Evolutionary conservation across 306 rosid genomes (phyloP).

Genomic region (Pterocarpus macrocarpus): DNA sequence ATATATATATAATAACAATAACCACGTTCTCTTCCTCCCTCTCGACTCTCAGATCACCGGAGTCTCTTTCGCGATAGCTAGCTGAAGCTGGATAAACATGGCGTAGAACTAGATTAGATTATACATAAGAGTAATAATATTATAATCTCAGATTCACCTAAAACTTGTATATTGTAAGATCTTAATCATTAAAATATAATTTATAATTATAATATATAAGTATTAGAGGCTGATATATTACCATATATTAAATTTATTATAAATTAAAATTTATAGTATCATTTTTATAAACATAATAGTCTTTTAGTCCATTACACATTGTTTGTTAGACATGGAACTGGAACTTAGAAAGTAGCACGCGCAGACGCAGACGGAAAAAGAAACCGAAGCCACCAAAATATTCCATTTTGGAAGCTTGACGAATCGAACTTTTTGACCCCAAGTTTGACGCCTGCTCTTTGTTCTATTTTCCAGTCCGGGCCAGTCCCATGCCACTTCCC

Average conservation of each 20-base stretch:
- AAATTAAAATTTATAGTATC: too few relatives aligned
- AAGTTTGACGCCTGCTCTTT: constrained; percentile 9
- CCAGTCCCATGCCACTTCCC: constrained; percentile 20
- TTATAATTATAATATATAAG: too few relatives aligned
- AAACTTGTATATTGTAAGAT: too few relatives aligned
- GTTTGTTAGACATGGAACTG: not conserved
- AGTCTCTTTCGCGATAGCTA: not conserved
- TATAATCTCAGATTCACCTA: too few relatives aligned
- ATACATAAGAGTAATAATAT: too few relatives aligned
- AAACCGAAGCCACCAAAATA: constrained; percentile 3
- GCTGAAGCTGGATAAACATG: not conserved
- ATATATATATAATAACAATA: not conserved
- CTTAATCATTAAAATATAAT: too few relatives aligned
- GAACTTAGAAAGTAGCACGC: not conserved
- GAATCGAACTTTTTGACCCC: not conserved
- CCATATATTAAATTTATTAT: too few relatives aligned
- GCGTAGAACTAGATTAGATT: too few relatives aligned
- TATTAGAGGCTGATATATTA: too few relatives aligned
- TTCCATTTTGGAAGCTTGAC: constrained; percentile 38
- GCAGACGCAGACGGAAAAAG: not conserved
- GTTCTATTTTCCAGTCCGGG: constrained; percentile 1
- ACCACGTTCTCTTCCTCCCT: not conserved
- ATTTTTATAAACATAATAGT: too few relatives aligned
- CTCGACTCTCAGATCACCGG: not conserved
- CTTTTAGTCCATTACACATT: too few relatives aligned